phyloP scores from a whole-genome alignment of 192 early-diverging fungal genomes.

The Coemansia sp. region DNA sequence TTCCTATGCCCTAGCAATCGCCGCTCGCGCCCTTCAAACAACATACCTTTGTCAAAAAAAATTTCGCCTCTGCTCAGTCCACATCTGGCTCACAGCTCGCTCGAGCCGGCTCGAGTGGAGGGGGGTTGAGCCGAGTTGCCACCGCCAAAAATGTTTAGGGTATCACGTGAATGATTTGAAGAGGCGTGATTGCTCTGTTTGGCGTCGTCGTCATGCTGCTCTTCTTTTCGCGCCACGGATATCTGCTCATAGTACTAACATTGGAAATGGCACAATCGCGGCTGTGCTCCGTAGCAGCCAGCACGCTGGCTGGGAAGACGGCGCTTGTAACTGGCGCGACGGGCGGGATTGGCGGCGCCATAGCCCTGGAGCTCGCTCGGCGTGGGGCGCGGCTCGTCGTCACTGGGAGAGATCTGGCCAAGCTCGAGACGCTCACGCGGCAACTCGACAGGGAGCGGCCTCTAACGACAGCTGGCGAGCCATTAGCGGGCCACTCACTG shows the following conservation, averaged over 20 bases:
- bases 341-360: conserved; percentile 77
- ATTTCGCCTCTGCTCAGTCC: conserved; percentile 5
- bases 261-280: conserved; percentile 9
- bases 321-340: conserved; percentile 72
- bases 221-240: no score
- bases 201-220: no score
- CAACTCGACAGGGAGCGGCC: not conserved
- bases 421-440: conserved; percentile 25
- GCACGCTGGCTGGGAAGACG: conserved; percentile 32
- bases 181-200: not conserved
- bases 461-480: not conserved
- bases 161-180: conserved; percentile 20
- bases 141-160: conserved; percentile 37
- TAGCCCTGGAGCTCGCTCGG: conserved; percentile 62
- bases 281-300: not conserved
- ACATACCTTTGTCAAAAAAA: conserved; percentile 9
- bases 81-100: not conserved
- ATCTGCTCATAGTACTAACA: not conserved
- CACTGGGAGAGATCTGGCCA: conserved; percentile 58
- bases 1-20: no score
- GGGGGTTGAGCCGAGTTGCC: not conserved
- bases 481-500: not conserved
- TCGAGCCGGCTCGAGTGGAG: not conserved
- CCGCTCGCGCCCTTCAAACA: no score
- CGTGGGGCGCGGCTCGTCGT: conserved; percentile 62